Evolutionary conservation across 805 yeast genomes (phyloP), one percentile per base, ranked within the genome.

Genomic region (Torulaspora microellipsoides): DNA sequence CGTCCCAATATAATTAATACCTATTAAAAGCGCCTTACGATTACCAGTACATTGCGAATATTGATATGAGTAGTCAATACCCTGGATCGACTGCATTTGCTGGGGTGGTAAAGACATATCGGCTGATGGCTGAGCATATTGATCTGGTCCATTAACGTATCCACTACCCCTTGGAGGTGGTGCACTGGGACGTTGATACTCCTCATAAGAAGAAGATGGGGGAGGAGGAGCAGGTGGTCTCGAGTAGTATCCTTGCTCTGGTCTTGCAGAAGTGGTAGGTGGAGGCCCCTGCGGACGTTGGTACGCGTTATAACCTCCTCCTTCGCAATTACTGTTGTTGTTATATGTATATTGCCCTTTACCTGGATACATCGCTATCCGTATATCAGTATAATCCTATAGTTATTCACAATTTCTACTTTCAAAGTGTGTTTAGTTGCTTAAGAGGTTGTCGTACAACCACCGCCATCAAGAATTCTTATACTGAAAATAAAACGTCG

Each of bases 1-100:
- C 3, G 82, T 66, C 6, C 89, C 89, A 47, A 77, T 70, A 64
- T 87, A 87, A 66, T 87, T 87, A 61, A 83, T 81, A 10, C 95
- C 95, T 44, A 87, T 72, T 38, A 85, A 58, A 42, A 87, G 60
- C 2, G 95, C 95, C 64, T 86, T 87, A 48, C 80, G 75, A 28
- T 72, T 70, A 11, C 95, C 95, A 4, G 76, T 67, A 68, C 90
- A 83, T 54, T 78, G 75, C 9, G 91, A 82, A 62, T 81, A 81
- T 58, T 79, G 81, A 55, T 68, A 76, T 14, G 67, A 70, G 54
- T 46, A 35, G 27, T 44, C 42, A 13, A 49, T 39, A 8, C 52
- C 50, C 27, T 46, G 55, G 17, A 51, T 46, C 11, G 49, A 42
- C 34, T 57, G 60, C 30, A 51, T 45, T 35, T 54, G 58, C 30